Base-by-base conservation (phyloP, 1,139 yeast genomes). In the Blastobotrys indianensis region DNA sequence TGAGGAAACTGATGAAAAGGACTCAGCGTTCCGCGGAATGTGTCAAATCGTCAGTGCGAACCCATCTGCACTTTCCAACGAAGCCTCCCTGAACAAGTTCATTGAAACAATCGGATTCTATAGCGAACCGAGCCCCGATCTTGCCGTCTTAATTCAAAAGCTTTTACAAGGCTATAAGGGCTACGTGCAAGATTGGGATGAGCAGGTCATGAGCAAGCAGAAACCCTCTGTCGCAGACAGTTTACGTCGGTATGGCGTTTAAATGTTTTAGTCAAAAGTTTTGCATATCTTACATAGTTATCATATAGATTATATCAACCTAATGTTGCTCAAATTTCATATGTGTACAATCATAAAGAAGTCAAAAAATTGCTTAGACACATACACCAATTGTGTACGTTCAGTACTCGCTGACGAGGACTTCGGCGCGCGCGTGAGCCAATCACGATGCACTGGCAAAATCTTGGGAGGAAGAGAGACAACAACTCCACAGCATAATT, bases 1-100 rank as follows among this genome's bases (percentile, higher is more conserved):
- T 50, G 78, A 77, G 39, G 94, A 85, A 53, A 85, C 86, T 52
- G 80, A 79, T 42, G 96, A 87, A 60, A 87, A 87, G 64, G 94
- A 82, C 56, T 74, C 86, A 3, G 80, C 90, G 1, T 84, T 82
- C 62, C 73, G 73, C 50, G 96, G 95, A 2, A 81, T 87, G 80
- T 74, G 86, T 57, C 74, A 75, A 48, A 73, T 78, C 35, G 73
- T 86, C n/a, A 70, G 74, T 39, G 66, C 69, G 17, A 82, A 84
- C 59, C 95, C 95, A 1, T 75, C 76, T 39, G 85, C 82, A 0
- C 68, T 86, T 45, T 77, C 79, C 1, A 64, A 72, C 12, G 74
- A 68, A 49, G 69, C 66, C 44, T 73, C 72, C 42, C 69, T 85
- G 49, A 72, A 78, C 32, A 67, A 72, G 38, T 80, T 86, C 52